phyloP scores from a whole-genome alignment of 2,329 filamentous ascomycete genomes.

The Dactylonectria macrodidyma region DNA sequence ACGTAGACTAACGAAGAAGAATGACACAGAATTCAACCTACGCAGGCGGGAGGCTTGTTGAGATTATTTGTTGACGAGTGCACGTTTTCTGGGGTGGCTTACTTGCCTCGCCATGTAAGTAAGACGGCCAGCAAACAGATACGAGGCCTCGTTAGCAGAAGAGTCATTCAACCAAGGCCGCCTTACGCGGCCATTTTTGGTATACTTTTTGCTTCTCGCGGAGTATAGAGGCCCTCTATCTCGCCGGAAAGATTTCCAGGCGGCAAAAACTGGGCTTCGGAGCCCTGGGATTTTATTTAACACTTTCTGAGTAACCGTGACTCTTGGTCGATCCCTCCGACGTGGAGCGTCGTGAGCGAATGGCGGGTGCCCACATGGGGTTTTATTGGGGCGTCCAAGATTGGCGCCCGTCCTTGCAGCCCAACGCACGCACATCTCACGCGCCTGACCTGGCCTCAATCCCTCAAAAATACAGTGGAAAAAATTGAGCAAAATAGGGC shows the following conservation, averaged over 20 bases:
- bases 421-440: constrained; percentile 8
- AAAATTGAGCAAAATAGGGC: no score
- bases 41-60: neutral
- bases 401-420: neutral
- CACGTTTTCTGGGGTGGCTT: neutral
- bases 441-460: constrained; percentile 13
- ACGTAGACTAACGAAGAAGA: neutral
- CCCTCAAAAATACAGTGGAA: no score
- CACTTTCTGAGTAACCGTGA: neutral
- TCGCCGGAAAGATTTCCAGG: neutral
- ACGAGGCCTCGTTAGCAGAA: neutral
- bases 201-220: no score
- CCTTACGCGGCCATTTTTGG: no score
- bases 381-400: neutral
- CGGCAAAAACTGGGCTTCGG: neutral
- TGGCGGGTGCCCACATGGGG: constrained; percentile 5
- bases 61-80: neutral
- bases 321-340: neutral
- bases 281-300: constrained; percentile 2
- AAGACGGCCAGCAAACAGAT: neutral
- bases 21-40: neutral
- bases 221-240: neutral
- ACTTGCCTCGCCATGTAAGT: constrained; percentile 4
- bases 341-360: constrained; percentile 9
- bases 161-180: neutral